Evolutionary conservation across 2,329 filamentous ascomycete species (phyloP), one percentile per base, ranked within the genome.

Genomic region (Ophiocordyceps australis): DNA sequence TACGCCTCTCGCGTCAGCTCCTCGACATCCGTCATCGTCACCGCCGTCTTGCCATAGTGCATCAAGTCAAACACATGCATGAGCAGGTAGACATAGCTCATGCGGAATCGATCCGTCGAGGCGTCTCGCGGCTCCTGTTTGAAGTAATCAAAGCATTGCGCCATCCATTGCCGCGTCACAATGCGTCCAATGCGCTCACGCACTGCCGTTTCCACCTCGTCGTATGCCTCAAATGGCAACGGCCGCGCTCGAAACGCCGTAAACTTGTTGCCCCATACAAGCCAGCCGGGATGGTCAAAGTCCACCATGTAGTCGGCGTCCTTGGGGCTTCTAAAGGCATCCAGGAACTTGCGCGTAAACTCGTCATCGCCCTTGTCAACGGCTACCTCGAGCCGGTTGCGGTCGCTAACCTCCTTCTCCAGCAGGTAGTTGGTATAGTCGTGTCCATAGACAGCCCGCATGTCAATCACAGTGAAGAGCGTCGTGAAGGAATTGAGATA

Each of bases 81-180:
- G 20, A 98, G 59, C 37, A 94, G 65, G 47, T 91, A 78, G 1
- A 82, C 78, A 41, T 78, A 85, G 18, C 76, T 74, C 64, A 92
- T 85, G 28, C 85, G 70, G 57, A 98, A 95, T 27, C 86, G 69
- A 46, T 98, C 86, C 1, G 78, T 65, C 5, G 65, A 65, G 1
- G 70, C 52, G 44, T 95, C 86, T 23, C 86, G 73, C 3, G 89
- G 86, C 47, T 95, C 86, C 50, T 95, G 89, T 54, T 94, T 95
- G 55, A 95, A 66, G 45, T 86, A 95, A 14, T 74, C 78, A 42
- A 98, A 98, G 49, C 76, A 86, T 26, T 75, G 76, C 22, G 68
- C 67, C 37, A 94, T 74, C 91, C 89, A 98, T 16, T 81, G 68
- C 25, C 73, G 73, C 31, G 79, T 81, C 33, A 98, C 59, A 22